These are phyloP conservation scores for Gynostemma pentaphyllum DNA, from an alignment of 306 rosid genomes.

Conservation along the genomic window DNA sequence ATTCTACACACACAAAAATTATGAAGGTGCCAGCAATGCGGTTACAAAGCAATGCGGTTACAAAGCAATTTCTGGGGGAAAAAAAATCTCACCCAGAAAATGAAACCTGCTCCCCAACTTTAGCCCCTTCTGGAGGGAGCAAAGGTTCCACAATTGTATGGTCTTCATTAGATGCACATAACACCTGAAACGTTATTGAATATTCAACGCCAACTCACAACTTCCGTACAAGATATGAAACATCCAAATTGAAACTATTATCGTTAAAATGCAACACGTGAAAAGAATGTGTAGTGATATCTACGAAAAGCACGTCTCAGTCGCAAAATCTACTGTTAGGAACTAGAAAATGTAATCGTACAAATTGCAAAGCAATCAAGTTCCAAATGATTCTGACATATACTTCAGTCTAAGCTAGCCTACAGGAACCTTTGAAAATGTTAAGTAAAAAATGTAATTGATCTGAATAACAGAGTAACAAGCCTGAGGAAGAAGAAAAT, in stretches of 20 bases:
- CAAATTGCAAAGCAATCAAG: neutral
- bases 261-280: neutral
- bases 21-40: neutral
- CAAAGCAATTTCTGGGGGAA: constrained; percentile 9
- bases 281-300: no score
- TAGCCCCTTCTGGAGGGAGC: constrained; percentile 86
- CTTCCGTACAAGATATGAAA: neutral
- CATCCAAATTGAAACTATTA: neutral
- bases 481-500: constrained; percentile 9
- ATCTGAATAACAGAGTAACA: neutral
- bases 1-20: neutral
- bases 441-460: neutral
- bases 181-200: constrained; percentile 41
- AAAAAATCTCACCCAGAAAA: constrained; percentile 61
- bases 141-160: constrained; percentile 75
- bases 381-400: neutral
- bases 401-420: neutral
- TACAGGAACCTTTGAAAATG: neutral
- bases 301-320: no score
- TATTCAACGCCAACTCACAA: neutral
- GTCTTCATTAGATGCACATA: constrained; percentile 85
- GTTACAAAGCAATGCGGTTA: neutral
- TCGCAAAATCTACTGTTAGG: neutral
- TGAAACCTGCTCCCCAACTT: constrained; percentile 61
- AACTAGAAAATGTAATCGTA: neutral